Percentiles rank a stretch among this genome's conserved stretches.
Conservation (phyloP, 1,284 basidiomycete species). For the Cystobasidium slooffiae region DNA sequence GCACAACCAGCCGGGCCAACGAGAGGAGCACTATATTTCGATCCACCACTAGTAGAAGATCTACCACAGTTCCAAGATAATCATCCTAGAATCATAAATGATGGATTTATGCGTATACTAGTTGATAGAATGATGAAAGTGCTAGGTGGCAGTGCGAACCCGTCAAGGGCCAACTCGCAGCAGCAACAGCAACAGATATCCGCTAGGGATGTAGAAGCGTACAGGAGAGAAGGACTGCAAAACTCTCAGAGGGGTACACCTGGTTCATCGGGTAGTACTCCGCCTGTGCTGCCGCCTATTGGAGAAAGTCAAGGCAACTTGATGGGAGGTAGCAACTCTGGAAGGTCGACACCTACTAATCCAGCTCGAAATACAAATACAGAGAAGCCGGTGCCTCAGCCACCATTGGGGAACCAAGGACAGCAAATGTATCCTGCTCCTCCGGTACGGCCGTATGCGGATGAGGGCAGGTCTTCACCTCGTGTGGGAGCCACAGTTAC, state of each 20-base stretch:
- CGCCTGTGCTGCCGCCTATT: conserved; percentile 25
- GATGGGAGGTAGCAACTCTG: background rate
- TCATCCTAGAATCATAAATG: conserved; percentile 70
- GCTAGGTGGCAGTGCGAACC: background rate
- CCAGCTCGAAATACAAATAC: background rate
- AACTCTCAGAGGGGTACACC: background rate
- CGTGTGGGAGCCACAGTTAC: background rate
- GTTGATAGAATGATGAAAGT: conserved; percentile 67
- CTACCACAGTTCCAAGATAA: conserved; percentile 75
- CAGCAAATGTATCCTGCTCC: background rate
- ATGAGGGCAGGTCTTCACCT: conserved; percentile 9
- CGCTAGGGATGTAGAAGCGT: conserved; percentile 2
- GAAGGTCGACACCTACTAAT: background rate
- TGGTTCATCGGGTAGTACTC: conserved; percentile 4
- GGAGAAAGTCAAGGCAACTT: background rate
- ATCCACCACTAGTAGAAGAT: conserved; percentile 77
- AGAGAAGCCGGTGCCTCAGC: background rate
- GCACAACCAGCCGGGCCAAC: conserved; percentile 57
- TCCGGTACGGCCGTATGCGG: background rate
- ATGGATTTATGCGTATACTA: conserved; percentile 68
- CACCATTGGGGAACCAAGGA: no score
- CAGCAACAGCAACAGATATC: background rate
- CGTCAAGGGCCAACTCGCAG: no score
- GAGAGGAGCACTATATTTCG: conserved; percentile 75
- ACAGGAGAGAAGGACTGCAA: background rate